phyloP scores from a whole-genome alignment of 1,284 basidiomycete genomes.

The Tylopilus orsonianus region DNA sequence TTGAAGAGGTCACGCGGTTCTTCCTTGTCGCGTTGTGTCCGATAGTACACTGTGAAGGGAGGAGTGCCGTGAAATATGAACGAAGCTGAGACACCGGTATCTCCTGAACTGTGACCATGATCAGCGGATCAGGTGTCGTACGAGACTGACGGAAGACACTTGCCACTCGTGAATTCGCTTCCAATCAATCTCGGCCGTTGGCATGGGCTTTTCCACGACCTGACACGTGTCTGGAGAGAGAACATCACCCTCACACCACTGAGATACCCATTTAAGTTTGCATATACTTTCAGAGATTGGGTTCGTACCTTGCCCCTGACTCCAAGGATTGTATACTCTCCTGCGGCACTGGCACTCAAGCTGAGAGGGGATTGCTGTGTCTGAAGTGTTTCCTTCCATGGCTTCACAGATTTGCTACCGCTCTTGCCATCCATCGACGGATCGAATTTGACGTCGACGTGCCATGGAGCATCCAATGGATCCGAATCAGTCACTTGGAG shows the following conservation, averaged over 20 bases:
- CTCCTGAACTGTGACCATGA: slow-evolving; percentile 72
- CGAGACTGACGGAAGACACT: slow-evolving; percentile 16
- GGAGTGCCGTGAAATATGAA: slow-evolving; percentile 87
- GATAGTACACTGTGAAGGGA: slow-evolving; percentile 85
- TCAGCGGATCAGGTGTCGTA: slow-evolving; percentile 6
- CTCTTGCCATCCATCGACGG: slow-evolving; percentile 44
- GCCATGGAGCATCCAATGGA: slow-evolving; percentile 64
- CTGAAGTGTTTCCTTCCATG: slow-evolving; percentile 62
- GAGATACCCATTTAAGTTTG: slow-evolving; percentile 6
- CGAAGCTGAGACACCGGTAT: slow-evolving; percentile 87
- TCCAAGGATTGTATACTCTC: slow-evolving; percentile 78
- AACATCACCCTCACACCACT: slow-evolving; percentile 78
- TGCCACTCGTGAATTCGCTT: slow-evolving; percentile 91
- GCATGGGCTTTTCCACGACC: slow-evolving; percentile 73
- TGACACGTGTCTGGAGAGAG: slow-evolving; percentile 77
- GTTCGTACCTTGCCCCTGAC: slow-evolving; percentile 63
- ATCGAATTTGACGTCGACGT: slow-evolving; percentile 60
- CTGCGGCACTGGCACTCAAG: slow-evolving; percentile 61
- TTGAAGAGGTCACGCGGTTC: slow-evolving; percentile 55
- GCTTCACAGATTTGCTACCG: slow-evolving; percentile 42
- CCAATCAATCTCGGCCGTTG: slow-evolving; percentile 84
- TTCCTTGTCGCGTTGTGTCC: slow-evolving; percentile 70
- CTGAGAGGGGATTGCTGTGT: slow-evolving; percentile 50
- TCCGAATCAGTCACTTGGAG: slow-evolving; percentile 56
- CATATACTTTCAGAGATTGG: background rate